phyloP scores from a whole-genome alignment of 2,329 filamentous ascomycete genomes.

The Tolypocladium tropicale region DNA sequence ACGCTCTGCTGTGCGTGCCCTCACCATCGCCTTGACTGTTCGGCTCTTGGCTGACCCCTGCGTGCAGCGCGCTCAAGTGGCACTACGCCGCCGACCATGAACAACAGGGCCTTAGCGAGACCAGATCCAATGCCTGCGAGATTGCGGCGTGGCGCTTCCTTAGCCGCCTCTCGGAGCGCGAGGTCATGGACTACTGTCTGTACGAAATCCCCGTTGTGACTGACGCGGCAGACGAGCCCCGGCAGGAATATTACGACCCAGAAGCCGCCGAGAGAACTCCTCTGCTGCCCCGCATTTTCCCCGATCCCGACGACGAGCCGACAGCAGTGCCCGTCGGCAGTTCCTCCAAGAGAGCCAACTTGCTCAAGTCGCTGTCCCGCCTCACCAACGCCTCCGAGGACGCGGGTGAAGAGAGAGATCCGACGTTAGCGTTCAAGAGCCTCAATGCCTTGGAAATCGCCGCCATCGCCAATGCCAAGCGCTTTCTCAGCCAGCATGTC shows the following conservation, averaged over 20 bases:
- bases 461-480: slow-evolving; percentile 70
- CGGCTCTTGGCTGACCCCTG: slow-evolving; percentile 3
- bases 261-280: slow-evolving; percentile 38
- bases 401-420: slow-evolving; percentile 40
- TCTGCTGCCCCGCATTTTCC: slow-evolving; percentile 28
- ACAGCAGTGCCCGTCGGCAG: slow-evolving; percentile 22
- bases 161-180: slow-evolving; percentile 58
- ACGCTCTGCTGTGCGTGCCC: slow-evolving; percentile 55
- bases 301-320: slow-evolving; percentile 11
- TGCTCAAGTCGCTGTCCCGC: slow-evolving; percentile 44
- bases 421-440: slow-evolving; percentile 62
- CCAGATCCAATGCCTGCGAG: slow-evolving; percentile 65
- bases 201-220: slow-evolving; percentile 53
- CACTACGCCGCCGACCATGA: slow-evolving; percentile 58
- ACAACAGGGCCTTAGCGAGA: slow-evolving; percentile 54
- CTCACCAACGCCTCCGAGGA: slow-evolving; percentile 34
- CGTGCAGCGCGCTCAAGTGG: slow-evolving; percentile 59
- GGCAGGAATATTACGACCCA: slow-evolving; percentile 15
- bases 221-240: slow-evolving; percentile 7
- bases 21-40: not conserved
- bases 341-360: slow-evolving; percentile 33
- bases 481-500: slow-evolving; percentile 69
- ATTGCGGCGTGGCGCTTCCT: slow-evolving; percentile 74
- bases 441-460: slow-evolving; percentile 85
- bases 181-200: slow-evolving; percentile 64